Base-by-base conservation (phyloP, 2,329 filamentous ascomycete genomes). In the Cladosporium cucumerinum region DNA sequence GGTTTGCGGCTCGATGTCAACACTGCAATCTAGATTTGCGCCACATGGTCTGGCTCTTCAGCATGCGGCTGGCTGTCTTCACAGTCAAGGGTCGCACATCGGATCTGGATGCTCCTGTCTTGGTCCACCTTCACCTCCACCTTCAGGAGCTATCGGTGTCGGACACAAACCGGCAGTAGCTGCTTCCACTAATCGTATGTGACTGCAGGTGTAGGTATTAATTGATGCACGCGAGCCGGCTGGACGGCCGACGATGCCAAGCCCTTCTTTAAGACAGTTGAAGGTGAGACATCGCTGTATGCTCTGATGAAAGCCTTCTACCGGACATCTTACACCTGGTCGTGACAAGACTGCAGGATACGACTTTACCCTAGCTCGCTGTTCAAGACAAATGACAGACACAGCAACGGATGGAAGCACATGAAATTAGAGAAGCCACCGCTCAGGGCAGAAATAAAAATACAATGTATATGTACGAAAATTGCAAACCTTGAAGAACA, bases 401-500 rank as follows among this genome's bases (percentile, higher is more conserved):
- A 46, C 39, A 21, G 36, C 39, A 21, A 21, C 3, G 3, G 2
- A 21, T 46, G 39, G 10, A 46, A 46, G 39, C 2, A 12, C 1
- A 21, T 8, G 8, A 46, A 10, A 23, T 46, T 46, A 5, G 3
- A 12, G 16, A 11, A 46, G 39, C 39, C 39, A 46, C 39, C 39
- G 6, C 8, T 3, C 11, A 21, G 8, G n/a, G n/a, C 48, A 3
- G 23, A 28, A 2, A 55, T 26, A 21, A 28, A 28, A 12, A 55
- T 55, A 34, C 51, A 55, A 4, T 34, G 23, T 5, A 12, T 34
- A 55, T 55, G 5, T 55, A 55, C 14, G 18, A 34, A 30, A 14
- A 55, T 34, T 32, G 34, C 34, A 43, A 51, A 39, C 49, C 60
- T 62, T 62, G 21, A 46, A 46, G 21, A 49, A 23, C 60, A 46